Evolutionary conservation across 108 stramenopile species (phyloP).

Genomic region (Hondaea fermentalgiana): DNA sequence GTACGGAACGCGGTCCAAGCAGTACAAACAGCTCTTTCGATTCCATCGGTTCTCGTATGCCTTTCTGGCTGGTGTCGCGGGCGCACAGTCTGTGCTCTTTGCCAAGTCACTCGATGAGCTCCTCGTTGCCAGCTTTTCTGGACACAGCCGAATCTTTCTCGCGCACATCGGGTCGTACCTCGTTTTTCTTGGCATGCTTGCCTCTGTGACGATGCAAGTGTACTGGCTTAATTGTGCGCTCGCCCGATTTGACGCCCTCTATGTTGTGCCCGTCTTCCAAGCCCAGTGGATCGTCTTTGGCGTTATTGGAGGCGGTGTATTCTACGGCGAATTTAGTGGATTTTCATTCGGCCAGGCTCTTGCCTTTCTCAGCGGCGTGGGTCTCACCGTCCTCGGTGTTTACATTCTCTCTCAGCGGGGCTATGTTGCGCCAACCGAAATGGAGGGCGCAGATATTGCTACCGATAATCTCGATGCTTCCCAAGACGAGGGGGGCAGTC

Average conservation of each 20-base stretch:
- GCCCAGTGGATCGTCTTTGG: conserved; percentile 14
- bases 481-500: too few relatives aligned
- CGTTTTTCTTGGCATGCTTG: background rate
- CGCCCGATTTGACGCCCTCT: conserved; percentile 1
- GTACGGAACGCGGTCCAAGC: background rate
- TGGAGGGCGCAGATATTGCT: background rate
- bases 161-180: conserved; percentile 1
- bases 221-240: background rate
- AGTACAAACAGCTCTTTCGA: background rate
- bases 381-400: background rate
- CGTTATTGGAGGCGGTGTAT: conserved; percentile 1
- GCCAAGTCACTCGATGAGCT: conserved; percentile 8
- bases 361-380: background rate
- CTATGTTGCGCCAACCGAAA: background rate
- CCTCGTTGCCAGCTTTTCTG: background rate
- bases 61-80: background rate
- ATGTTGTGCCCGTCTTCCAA: conserved; percentile 22
- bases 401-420: conserved; percentile 16
- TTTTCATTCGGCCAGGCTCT: background rate
- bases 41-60: conserved; percentile 7
- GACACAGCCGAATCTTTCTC: background rate
- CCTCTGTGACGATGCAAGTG: background rate
- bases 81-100: conserved; percentile 16
- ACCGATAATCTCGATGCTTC: background rate
- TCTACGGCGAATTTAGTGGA: background rate